phyloP scores from a whole-genome alignment of 2,329 filamentous ascomycete species.

The Colletotrichum brevisporum region DNA sequence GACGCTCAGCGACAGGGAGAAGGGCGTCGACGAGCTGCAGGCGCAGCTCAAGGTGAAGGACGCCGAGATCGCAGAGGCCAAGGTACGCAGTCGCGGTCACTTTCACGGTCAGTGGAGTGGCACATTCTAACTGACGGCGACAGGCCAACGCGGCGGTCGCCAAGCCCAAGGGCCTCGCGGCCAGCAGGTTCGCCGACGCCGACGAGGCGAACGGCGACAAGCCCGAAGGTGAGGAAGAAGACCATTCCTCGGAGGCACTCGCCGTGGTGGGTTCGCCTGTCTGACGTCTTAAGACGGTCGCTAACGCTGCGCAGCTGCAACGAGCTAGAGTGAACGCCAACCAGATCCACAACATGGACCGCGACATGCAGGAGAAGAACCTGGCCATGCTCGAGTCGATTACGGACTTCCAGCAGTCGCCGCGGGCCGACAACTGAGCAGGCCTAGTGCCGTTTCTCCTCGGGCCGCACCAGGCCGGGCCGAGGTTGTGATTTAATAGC shows the following conservation, averaged over 20 bases:
- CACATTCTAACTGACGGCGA: slow-evolving; percentile 7
- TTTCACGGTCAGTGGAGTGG: slow-evolving; percentile 35
- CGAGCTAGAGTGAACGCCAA: slow-evolving; percentile 57
- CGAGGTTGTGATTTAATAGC: slow-evolving; percentile 38
- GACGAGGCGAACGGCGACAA: slow-evolving; percentile 53
- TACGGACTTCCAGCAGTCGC: slow-evolving; percentile 41
- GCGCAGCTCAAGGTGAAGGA: slow-evolving; percentile 74
- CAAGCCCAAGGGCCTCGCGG: slow-evolving; percentile 65
- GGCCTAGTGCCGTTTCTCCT: slow-evolving; percentile 36
- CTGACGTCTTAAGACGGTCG: slow-evolving; percentile 52
- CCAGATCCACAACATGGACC: slow-evolving; percentile 67
- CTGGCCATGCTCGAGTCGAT: slow-evolving; percentile 50
- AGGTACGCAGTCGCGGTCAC: slow-evolving; percentile 57
- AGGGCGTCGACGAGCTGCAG: slow-evolving; percentile 64
- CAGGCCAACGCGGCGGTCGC: slow-evolving; percentile 62
- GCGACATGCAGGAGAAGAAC: slow-evolving; percentile 70
- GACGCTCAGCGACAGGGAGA: slow-evolving; percentile 63
- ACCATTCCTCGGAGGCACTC: slow-evolving; percentile 75
- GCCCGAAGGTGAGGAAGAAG: slow-evolving; percentile 72
- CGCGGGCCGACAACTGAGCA: slow-evolving; percentile 27
- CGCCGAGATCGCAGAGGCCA: slow-evolving; percentile 73
- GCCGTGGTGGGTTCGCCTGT: slow-evolving; percentile 74
- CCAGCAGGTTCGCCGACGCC: slow-evolving; percentile 66
- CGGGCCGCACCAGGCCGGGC: slow-evolving; percentile 27
- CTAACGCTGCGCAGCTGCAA: slow-evolving; percentile 46